These are phyloP conservation scores for Cryptococcus amylolentus DNA, from an alignment of 1,284 basidiomycete species.

Conservation along the genomic window DNA sequence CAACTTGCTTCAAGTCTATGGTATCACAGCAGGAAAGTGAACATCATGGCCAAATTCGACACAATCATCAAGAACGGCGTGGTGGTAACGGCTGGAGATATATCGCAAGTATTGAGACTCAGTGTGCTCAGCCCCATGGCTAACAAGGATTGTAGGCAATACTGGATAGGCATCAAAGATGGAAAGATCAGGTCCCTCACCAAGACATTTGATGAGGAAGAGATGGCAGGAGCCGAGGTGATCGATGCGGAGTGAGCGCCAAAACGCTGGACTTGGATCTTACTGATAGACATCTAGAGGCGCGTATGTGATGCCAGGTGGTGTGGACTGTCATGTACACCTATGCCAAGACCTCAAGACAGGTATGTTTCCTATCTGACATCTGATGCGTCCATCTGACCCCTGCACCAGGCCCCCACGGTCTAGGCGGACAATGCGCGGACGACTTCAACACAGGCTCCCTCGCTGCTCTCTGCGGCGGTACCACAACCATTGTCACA, in stretches of 20 bases:
- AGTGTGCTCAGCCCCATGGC: background rate
- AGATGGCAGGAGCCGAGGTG: constrained; percentile 2
- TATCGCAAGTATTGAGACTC: background rate
- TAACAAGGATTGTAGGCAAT: constrained; percentile 1
- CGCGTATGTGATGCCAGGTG: constrained; percentile 15
- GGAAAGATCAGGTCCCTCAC: constrained; percentile 11
- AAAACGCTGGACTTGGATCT: background rate
- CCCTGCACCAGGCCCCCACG: constrained; percentile 2
- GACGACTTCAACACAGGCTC: constrained; percentile 18
- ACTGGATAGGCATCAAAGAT: constrained; percentile 17
- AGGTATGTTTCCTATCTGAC: background rate
- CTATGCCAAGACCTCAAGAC: constrained; percentile 5
- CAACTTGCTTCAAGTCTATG: no score
- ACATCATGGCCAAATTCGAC: background rate
- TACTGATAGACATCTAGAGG: constrained; percentile 4
- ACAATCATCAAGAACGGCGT: constrained; percentile 16
- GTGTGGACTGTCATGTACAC: constrained; percentile 14
- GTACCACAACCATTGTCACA: constrained; percentile 19
- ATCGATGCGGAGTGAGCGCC: constrained; percentile 14
- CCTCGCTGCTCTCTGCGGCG: constrained; percentile 14
- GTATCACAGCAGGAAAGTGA: no score
- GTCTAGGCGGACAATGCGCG: constrained; percentile 10
- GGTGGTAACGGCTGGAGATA: constrained; percentile 16
- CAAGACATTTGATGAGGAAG: background rate
- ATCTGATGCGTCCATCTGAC: background rate